These are phyloP conservation scores for Euphorbia schlechtendalii DNA, from an alignment of 441 rosid species.

Conservation along the genomic window DNA sequence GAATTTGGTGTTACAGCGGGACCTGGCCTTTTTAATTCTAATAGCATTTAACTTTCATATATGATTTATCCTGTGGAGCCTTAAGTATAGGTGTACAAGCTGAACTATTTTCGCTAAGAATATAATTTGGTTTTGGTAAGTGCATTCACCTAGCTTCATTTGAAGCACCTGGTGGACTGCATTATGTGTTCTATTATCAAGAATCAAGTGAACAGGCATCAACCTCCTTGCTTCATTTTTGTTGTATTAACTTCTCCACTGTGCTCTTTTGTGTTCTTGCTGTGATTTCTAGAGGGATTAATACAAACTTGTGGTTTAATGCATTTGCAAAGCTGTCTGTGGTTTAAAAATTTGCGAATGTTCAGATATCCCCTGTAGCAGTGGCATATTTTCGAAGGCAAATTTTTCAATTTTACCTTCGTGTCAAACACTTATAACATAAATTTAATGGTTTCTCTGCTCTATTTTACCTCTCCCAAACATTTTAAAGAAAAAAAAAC, in stretches of 20 bases:
- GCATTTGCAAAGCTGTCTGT: too few relatives aligned
- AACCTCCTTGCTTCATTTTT: slow-evolving; percentile 1
- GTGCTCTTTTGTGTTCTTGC: slow-evolving; percentile 1
- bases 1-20: neutral
- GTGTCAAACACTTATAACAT: too few relatives aligned
- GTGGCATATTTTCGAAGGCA: too few relatives aligned
- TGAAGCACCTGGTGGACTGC: neutral
- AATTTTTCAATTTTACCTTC: too few relatives aligned
- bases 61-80: too few relatives aligned
- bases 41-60: neutral
- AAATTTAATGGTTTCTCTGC: too few relatives aligned
- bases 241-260: neutral
- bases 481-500: too few relatives aligned
- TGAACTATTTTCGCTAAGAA: neutral
- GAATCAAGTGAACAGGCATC: neutral
- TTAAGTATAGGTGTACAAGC: too few relatives aligned
- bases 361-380: too few relatives aligned
- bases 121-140: neutral
- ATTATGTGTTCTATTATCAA: neutral
- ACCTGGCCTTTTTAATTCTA: neutral
- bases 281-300: neutral
- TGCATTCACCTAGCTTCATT: neutral
- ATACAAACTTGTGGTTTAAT: too few relatives aligned
- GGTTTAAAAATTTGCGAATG: too few relatives aligned
- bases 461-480: too few relatives aligned